phyloP scores from a whole-genome alignment of 331 rosid species.

The Rhamnella rubrinervis region DNA sequence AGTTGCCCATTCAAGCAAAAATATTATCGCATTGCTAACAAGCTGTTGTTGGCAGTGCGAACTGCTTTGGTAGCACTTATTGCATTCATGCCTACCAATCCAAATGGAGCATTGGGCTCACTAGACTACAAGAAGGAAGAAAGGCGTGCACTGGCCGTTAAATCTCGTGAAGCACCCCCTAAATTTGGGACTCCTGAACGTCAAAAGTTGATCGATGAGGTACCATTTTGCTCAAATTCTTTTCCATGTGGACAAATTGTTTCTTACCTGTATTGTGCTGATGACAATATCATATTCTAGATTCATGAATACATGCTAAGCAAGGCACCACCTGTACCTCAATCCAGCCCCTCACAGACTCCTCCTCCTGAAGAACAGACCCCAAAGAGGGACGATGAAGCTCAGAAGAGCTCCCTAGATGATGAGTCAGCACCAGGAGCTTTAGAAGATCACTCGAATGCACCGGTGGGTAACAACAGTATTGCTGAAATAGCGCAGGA shows the following conservation, averaged over 20 bases:
- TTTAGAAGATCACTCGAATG: conserved; percentile 39
- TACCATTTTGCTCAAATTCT: conserved; percentile 13
- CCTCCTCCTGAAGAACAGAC: conserved; percentile 42
- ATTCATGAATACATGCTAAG: conserved; percentile 81
- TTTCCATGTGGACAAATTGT: neutral
- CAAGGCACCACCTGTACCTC: conserved; percentile 73
- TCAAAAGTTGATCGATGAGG: conserved; percentile 88
- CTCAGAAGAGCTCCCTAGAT: conserved; percentile 33
- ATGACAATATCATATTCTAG: conserved; percentile 38
- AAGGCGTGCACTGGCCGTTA: conserved; percentile 70
- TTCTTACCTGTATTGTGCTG: conserved; percentile 10
- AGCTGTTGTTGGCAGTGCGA: conserved; percentile 58
- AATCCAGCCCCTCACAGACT: conserved; percentile 35
- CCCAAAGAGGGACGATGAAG: conserved; percentile 30
- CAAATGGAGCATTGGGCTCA: conserved; percentile 94
- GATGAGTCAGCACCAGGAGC: conserved; percentile 29
- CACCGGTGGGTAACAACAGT: conserved; percentile 45
- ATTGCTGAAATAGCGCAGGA: conserved; percentile 56
- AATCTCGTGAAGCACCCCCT: conserved; percentile 83
- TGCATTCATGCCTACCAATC: conserved; percentile 95
- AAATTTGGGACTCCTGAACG: conserved; percentile 79
- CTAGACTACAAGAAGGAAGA: conserved; percentile 91
- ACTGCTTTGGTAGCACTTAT: conserved; percentile 93
- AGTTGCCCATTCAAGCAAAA: no score
- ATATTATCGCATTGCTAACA: conserved; percentile 7